phyloP scores from a whole-genome alignment of 257 asterid genomes.

The Lantana camara region DNA sequence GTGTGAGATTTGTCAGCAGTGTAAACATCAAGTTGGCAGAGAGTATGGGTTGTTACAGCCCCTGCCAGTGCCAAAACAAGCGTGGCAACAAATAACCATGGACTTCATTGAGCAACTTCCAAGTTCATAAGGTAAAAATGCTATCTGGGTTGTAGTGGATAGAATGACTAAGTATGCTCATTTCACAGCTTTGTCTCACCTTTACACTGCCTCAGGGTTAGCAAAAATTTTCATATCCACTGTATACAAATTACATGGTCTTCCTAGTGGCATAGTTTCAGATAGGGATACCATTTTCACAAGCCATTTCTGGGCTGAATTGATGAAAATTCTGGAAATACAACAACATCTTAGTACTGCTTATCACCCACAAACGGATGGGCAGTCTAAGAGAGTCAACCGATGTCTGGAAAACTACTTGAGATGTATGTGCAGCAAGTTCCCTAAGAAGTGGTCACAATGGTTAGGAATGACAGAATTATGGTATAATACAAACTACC shows the following conservation, averaged over 20 bases:
- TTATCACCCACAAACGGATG: not conserved
- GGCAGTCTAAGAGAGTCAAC: not conserved
- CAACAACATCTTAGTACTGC: not conserved
- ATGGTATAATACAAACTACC: not conserved
- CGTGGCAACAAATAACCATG: not conserved
- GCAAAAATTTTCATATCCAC: not conserved
- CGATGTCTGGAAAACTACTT: not conserved
- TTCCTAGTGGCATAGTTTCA: not conserved
- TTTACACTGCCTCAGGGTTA: not conserved
- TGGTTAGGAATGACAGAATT: constrained; percentile 3
- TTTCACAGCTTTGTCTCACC: not conserved
- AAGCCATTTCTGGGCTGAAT: not conserved
- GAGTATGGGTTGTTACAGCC: not conserved
- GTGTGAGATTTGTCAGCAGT: too few relatives aligned
- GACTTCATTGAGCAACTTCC: not conserved
- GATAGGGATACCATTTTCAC: not conserved
- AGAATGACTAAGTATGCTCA: not conserved
- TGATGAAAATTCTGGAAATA: not conserved
- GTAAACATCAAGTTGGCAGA: too few relatives aligned
- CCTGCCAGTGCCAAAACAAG: not conserved
- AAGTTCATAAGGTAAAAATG: not conserved
- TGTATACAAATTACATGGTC: not conserved
- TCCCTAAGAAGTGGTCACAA: not conserved
- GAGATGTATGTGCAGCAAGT: not conserved
- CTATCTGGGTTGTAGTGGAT: not conserved